These are phyloP conservation scores for Candida corydali DNA, from an alignment of 805 yeast genomes.

Conservation along the genomic window DNA sequence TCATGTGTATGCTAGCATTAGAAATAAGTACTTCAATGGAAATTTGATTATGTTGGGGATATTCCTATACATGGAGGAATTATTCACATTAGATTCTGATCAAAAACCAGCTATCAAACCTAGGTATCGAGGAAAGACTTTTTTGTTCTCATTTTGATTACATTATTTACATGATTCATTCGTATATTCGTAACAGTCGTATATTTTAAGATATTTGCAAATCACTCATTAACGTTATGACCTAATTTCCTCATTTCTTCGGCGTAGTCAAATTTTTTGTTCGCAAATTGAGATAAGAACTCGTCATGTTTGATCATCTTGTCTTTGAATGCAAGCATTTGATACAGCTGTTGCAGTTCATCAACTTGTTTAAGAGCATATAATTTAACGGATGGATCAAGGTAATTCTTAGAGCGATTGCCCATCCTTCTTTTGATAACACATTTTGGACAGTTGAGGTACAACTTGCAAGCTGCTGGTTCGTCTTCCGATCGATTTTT, in stretches of 20 bases:
- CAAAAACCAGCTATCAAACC: background rate
- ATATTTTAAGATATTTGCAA: too few species aligned
- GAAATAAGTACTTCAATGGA: conserved; percentile 4
- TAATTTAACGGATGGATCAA: background rate
- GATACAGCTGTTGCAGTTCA: background rate
- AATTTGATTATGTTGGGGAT: conserved; percentile 5
- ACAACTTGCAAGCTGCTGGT: background rate
- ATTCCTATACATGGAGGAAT: conserved; percentile 1
- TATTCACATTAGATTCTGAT: background rate
- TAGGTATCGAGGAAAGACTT: background rate
- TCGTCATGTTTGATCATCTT: background rate
- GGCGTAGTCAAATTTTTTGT: background rate
- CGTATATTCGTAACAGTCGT: too few species aligned
- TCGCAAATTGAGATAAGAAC: background rate
- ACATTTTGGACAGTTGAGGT: background rate
- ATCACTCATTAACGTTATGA: background rate
- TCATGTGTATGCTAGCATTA: conserved; percentile 1
- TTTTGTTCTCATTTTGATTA: too few species aligned
- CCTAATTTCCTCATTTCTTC: background rate
- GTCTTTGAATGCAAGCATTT: background rate
- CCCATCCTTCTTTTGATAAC: conserved; percentile 1
- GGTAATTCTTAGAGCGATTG: background rate
- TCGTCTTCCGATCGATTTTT: background rate
- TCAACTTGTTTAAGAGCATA: background rate
- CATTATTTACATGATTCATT: background rate